Base-by-base conservation (phyloP, 2,329 filamentous ascomycete species). In the Huntiella omanensis region DNA sequence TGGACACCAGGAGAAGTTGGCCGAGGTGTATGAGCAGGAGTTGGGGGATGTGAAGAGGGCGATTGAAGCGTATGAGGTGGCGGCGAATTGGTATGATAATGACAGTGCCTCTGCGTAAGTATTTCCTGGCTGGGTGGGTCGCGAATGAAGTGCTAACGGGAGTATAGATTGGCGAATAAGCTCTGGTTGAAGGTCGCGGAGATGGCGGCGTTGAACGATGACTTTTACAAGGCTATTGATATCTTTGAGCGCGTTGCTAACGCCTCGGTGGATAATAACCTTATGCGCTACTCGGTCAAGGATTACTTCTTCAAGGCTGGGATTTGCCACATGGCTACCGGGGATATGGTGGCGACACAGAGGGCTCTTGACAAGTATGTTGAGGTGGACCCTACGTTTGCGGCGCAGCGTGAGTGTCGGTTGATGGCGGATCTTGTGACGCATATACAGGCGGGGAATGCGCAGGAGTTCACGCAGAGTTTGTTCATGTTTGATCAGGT, bases 231-330 rank as follows among this genome's bases (percentile, higher is more conserved):
- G 62, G 75, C 85, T 48, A 84, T 87, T 55, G 72, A 80, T 52
- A 71, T 79, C 54, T 95, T 82, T 64, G 88, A 96, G 61, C 78
- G 80, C 57, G 84, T 95, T 42, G 82, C 85, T 37, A 71, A 74
- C 48, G 71, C 74, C 38, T 81, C 80, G 33, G 77, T 94, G 55
- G 78, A 78, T 62, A 95, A 92, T 68, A 91, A 92, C 61, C 69
- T 94, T 49, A 88, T 92, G 83, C 83, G 80, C 59, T 93, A 84
- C 75, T 84, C 77, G 41, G 85, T 96, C 52, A 96, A 95, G 64
- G 86, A 95, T 53, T 95, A 95, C 65, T 79, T 95, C 57, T 71
- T 96, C 57, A 94, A 95, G 66, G 84, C 85, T 1, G 87, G 86
- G 32, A 83, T 96, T 58, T 95, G 87, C 66, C 81, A 93, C 60